Evolutionary conservation across 1,284 basidiomycete species (phyloP).

Genomic region (Hemileia vastatrix): DNA sequence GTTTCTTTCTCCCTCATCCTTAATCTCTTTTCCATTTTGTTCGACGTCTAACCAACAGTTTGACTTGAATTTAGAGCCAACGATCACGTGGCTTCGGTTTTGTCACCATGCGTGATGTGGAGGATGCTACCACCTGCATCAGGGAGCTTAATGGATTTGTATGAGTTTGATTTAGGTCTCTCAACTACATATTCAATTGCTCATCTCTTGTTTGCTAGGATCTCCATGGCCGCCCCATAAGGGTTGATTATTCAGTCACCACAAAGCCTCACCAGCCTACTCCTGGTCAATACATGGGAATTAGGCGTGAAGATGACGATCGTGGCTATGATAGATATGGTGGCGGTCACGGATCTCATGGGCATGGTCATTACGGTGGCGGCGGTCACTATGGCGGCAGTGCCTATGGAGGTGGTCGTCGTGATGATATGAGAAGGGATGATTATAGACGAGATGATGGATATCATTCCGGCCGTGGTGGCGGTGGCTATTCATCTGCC

Average conservation of each 20-base stretch:
- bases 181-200: background rate
- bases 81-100: conserved; percentile 97
- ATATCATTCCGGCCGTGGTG: conserved; percentile 3
- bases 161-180: conserved; percentile 44
- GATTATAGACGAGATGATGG: conserved; percentile 24
- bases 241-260: conserved; percentile 94
- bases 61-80: conserved; percentile 59
- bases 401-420: conserved; percentile 29
- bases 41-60: background rate
- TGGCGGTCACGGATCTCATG: conserved; percentile 48
- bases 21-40: background rate
- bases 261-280: conserved; percentile 87
- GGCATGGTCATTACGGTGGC: conserved; percentile 43
- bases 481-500: conserved; percentile 3
- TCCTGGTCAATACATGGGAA: conserved; percentile 95
- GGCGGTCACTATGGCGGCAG: conserved; percentile 28
- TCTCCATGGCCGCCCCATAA: conserved; percentile 86
- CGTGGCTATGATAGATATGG: conserved; percentile 45
- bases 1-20: conserved; percentile 6
- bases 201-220: conserved; percentile 57
- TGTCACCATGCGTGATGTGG: conserved; percentile 77
- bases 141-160: conserved; percentile 85
- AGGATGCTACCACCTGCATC: conserved; percentile 79
- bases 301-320: conserved; percentile 54
- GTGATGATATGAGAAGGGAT: conserved; percentile 19